Percentiles rank a stretch among this genome's conserved stretches.
These are phyloP conservation scores for Endotrypanum monterogeii DNA, from an alignment of 208 protist species.

Conservation along the genomic window DNA sequence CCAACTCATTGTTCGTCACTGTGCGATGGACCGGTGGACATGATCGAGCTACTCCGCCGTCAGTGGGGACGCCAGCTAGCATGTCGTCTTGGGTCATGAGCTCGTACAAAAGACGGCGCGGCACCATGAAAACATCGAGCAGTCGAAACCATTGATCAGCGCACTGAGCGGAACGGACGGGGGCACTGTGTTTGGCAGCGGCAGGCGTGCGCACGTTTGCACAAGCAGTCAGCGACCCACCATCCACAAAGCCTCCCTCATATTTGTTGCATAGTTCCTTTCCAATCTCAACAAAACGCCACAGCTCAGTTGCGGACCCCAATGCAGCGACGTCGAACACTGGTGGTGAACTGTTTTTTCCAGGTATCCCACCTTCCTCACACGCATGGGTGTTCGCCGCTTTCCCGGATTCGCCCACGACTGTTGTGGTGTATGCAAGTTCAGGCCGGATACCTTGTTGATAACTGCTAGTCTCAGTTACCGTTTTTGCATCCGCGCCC, in stretches of 20 bases:
- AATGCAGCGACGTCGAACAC: not conserved
- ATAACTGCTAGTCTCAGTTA: not conserved
- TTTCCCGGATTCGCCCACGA: not conserved
- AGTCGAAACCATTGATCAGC: conserved; percentile 62
- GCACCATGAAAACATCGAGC: conserved; percentile 60
- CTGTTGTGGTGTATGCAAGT: not conserved
- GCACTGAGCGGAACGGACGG: not conserved
- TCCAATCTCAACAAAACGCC: conserved; percentile 44
- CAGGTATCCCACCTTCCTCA: no score
- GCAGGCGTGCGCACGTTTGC: not conserved
- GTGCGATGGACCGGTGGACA: not conserved
- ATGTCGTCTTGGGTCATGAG: conserved; percentile 20
- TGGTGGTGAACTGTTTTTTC: not conserved
- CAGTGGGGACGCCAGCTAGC: not conserved
- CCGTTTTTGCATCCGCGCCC: not conserved
- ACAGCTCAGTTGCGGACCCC: conserved; percentile 19
- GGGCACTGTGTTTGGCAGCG: not conserved
- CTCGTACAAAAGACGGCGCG: conserved; percentile 44
- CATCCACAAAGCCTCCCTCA: conserved; percentile 10
- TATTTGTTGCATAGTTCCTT: conserved; percentile 54
- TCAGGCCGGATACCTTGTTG: not conserved
- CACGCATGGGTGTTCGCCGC: not conserved
- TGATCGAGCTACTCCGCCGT: not conserved
- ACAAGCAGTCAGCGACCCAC: not conserved
- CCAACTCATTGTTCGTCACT: conserved; percentile 1